Conservation (phyloP, 208 protist genomes). For the Acanthamoeba polyphaga region DNA sequence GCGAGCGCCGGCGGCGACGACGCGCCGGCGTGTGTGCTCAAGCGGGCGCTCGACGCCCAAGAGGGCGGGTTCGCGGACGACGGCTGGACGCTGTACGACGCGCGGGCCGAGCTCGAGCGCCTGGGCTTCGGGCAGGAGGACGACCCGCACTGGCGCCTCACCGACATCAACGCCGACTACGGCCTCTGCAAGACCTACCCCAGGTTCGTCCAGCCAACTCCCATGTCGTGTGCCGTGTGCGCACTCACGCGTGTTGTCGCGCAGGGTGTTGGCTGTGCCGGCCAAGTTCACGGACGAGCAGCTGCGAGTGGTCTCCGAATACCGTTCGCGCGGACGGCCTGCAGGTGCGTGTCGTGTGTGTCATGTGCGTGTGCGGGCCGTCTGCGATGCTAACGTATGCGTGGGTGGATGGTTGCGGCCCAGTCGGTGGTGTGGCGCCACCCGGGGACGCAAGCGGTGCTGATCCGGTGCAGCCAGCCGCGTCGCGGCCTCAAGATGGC, state of each 20-base stretch:
- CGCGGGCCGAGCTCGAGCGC: constrained; percentile 78
- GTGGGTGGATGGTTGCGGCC: constrained; percentile 87
- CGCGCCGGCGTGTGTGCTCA: neutral
- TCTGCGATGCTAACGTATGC: no score
- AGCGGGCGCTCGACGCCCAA: neutral
- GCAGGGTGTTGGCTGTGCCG: constrained; percentile 86
- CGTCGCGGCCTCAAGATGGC: constrained; percentile 84
- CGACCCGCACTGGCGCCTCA: constrained; percentile 65
- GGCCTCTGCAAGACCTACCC: constrained; percentile 91
- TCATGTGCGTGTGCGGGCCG: no score
- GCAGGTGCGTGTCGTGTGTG: constrained; percentile 78
- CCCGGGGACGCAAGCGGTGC: constrained; percentile 5
- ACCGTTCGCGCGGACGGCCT: constrained; percentile 91
- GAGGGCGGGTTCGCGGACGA: constrained; percentile 1
- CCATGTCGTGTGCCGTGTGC: neutral
- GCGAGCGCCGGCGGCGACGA: neutral
- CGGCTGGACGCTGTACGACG: constrained; percentile 83
- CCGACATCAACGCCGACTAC: constrained; percentile 79
- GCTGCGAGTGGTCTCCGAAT: constrained; percentile 87
- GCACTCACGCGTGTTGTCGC: neutral
- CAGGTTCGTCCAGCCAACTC: no score
- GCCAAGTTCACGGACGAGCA: constrained; percentile 84
- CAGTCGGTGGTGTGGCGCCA: constrained; percentile 84
- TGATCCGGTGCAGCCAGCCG: constrained; percentile 90
- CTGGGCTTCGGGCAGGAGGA: constrained; percentile 64